Evolutionary conservation across 768 basidiomycete genomes (phyloP).

Genomic region (Dioszegia aurantiaca): DNA sequence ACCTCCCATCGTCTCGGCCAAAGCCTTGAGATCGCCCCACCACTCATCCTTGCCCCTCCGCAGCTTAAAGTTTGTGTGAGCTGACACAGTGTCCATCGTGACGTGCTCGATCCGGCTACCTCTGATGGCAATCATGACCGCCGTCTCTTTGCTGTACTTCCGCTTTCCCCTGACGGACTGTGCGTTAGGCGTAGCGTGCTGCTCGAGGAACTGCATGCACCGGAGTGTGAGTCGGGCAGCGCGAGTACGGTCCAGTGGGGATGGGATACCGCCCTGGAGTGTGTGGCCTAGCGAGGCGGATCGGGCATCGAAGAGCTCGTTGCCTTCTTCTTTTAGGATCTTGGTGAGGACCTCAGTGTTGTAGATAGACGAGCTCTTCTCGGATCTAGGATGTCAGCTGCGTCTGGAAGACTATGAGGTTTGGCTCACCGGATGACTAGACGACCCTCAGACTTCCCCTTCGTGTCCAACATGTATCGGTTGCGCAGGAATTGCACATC

Average conservation of each 20-base stretch:
- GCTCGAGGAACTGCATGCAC: slow-evolving; percentile 91
- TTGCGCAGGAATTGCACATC: slow-evolving; percentile 87
- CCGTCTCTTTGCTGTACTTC: slow-evolving; percentile 49
- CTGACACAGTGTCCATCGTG: slow-evolving; percentile 75
- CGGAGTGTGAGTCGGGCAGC: slow-evolving; percentile 84
- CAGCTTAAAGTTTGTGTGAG: slow-evolving; percentile 85
- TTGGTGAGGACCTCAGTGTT: slow-evolving; percentile 86
- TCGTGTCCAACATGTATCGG: slow-evolving; percentile 77
- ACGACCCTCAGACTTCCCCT: slow-evolving; percentile 87
- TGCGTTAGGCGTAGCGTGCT: slow-evolving; percentile 62
- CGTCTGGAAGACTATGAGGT: neutral
- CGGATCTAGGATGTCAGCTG: slow-evolving; percentile 62
- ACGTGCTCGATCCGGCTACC: slow-evolving; percentile 76
- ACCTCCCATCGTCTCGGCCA: slow-evolving; percentile 69
- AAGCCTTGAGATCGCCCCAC: slow-evolving; percentile 69
- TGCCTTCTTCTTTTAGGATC: slow-evolving; percentile 95
- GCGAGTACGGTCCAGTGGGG: slow-evolving; percentile 86
- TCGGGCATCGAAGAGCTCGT: slow-evolving; percentile 83
- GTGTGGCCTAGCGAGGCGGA: slow-evolving; percentile 96
- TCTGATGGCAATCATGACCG: slow-evolving; percentile 89
- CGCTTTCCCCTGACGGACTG: slow-evolving; percentile 59
- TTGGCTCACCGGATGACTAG: slow-evolving; percentile 76
- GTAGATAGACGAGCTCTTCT: slow-evolving; percentile 81
- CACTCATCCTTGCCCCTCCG: slow-evolving; percentile 72
- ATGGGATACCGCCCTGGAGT: slow-evolving; percentile 91